Percentiles rank a stretch among this genome's conserved stretches.
These are phyloP conservation scores for Tolypocladium tundrense DNA, from an alignment of 2,329 filamentous ascomycete species.

Conservation along the genomic window DNA sequence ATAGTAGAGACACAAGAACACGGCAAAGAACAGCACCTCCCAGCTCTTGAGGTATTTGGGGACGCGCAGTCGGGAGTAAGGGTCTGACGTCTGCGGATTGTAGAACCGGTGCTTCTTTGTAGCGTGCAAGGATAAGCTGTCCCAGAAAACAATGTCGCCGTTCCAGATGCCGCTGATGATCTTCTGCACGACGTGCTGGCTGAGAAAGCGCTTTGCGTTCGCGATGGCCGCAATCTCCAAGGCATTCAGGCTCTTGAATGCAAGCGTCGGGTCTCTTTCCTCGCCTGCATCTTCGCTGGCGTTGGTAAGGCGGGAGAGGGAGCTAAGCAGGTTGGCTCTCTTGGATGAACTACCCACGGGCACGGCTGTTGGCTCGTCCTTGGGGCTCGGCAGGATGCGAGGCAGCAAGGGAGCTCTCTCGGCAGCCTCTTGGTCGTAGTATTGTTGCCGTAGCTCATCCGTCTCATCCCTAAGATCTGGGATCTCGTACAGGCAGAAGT, in stretches of 20 bases:
- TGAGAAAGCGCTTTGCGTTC: conserved; percentile 74
- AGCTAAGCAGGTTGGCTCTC: conserved; percentile 39
- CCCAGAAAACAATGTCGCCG: conserved; percentile 82
- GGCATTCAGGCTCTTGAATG: conserved; percentile 73
- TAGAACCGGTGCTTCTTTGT: conserved; percentile 70
- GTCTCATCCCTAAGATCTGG: conserved; percentile 28
- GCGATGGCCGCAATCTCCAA: conserved; percentile 78
- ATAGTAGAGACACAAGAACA: conserved; percentile 74
- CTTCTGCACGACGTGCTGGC: conserved; percentile 70
- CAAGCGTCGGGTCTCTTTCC: conserved; percentile 53
- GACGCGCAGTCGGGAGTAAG: conserved; percentile 65
- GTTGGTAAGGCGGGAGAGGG: conserved; percentile 43
- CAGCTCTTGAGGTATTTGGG: conserved; percentile 79
- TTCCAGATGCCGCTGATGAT: conserved; percentile 80
- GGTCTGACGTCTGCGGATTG: conserved; percentile 55
- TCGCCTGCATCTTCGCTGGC: conserved; percentile 26
- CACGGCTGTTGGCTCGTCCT: conserved; percentile 9
- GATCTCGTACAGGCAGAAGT: conserved; percentile 65
- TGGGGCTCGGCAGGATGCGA: conserved; percentile 16
- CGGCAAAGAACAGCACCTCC: conserved; percentile 70
- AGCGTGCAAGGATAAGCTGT: conserved; percentile 60
- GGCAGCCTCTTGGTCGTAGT: conserved; percentile 30
- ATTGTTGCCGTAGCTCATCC: conserved; percentile 5
- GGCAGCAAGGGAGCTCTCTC: conserved; percentile 38
- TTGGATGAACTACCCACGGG: conserved; percentile 30